Conservation (phyloP, 2,329 filamentous ascomycete genomes). For the Aureobasidium sp. region DNA sequence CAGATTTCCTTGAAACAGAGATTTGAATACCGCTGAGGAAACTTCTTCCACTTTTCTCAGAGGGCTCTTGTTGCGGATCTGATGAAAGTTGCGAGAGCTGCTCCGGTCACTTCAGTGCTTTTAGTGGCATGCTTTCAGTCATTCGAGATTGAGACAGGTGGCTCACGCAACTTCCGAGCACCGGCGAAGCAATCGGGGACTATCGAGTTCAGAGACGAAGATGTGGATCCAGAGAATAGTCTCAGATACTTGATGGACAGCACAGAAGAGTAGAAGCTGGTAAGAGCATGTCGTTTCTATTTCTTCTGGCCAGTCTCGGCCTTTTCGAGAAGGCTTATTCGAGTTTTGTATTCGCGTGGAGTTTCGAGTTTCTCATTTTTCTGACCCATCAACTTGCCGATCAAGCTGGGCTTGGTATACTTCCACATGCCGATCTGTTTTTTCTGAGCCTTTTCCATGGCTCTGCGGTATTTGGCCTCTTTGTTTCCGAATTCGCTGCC, state of each 20-base stretch:
- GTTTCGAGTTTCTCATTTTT: constrained; percentile 61
- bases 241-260: neutral
- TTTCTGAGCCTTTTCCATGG: constrained; percentile 45
- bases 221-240: neutral
- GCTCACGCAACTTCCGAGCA: no score
- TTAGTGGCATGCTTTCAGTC: neutral
- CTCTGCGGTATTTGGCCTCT: constrained; percentile 56
- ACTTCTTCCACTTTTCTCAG: neutral
- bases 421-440: constrained; percentile 60
- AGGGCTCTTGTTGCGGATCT: neutral
- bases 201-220: neutral
- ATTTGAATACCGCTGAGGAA: neutral
- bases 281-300: neutral
- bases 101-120: neutral
- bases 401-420: constrained; percentile 31
- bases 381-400: constrained; percentile 41
- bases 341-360: constrained; percentile 77
- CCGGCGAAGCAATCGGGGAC: neutral
- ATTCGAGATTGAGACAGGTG: no score
- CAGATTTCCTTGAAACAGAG: neutral
- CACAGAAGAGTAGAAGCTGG: neutral
- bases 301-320: neutral
- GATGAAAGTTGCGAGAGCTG: neutral
- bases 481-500: constrained; percentile 76
- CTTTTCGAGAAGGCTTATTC: constrained; percentile 22